Conservation (phyloP, 1,139 yeast genomes). For the Pichia sp. region DNA sequence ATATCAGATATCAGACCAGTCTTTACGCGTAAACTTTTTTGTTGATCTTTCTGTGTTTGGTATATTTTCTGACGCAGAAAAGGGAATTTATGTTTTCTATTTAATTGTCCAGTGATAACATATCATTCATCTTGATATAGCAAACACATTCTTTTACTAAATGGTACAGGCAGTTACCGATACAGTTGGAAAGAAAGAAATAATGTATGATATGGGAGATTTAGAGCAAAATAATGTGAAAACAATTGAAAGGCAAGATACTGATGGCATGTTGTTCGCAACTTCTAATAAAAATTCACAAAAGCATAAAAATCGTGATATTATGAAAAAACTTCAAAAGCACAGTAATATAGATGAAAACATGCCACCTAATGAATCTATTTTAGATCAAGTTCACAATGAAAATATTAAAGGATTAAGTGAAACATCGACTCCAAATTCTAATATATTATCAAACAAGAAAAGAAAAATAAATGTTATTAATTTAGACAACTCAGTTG, state of each 20-base stretch:
- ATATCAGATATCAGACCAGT: no score
- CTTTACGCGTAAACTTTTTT: no score
- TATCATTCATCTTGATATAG: no score
- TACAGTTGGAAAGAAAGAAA: not conserved
- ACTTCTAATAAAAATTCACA: not conserved
- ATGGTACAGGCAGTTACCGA: not conserved
- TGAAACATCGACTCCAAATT: not conserved
- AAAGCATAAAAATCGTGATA: not conserved
- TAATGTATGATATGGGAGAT: not conserved
- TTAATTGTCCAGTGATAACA: no score
- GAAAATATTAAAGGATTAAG: not conserved
- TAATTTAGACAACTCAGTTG: not conserved
- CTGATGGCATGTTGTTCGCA: not conserved
- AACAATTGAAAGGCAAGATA: not conserved
- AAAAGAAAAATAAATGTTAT: not conserved
- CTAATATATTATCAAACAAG: not conserved
- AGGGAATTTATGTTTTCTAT: no score
- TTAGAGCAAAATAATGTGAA: not conserved
- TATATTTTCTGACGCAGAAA: no score
- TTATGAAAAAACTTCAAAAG: not conserved
- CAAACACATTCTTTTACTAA: not conserved
- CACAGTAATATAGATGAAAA: not conserved
- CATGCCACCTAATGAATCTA: slow-evolving; percentile 4
- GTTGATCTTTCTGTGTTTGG: no score
- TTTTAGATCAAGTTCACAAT: slow-evolving; percentile 5